Base-by-base conservation (phyloP, 2,329 filamentous ascomycete species). In the Monosporascus sp. region DNA sequence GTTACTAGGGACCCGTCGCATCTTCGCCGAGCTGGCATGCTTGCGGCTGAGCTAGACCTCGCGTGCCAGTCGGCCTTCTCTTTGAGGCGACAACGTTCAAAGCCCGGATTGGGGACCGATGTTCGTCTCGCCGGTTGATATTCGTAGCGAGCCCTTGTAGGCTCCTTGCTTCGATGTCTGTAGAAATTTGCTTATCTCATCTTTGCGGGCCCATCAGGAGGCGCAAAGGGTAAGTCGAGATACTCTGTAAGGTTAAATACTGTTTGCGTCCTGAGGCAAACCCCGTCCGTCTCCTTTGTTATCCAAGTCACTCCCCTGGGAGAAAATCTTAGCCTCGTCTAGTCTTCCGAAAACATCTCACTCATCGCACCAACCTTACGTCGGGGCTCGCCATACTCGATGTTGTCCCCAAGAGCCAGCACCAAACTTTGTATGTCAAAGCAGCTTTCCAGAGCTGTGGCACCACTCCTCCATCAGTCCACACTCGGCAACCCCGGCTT, bases 361-460 rank as follows among this genome's bases (percentile, higher is more conserved):
- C 20, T 22, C 41, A 48, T 7, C 38, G 31, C 37, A 18, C 22
- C 24, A 35, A 17, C 14, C 45, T 45, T 38, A 46, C 20, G 5
- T 46, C 8, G 9, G 8, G 25, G 7, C 20, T 7, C 7, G 7
- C 8, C 43, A n/a, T 5, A 14, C 43, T 58, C 58, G 48, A 70
- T 70, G 68, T 56, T 70, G 37, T 68, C 64, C 54, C 53, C 61
- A 18, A 64, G 59, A 59, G 60, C 63, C 46, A 63, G 66, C 35
- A 45, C 60, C 37, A 68, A 56, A 46, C 57, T 69, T 39, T 70
- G 63, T 60, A 63, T 65, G 17, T 55, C 64, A 20, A 65, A 64
- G 53, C 65, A 60, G 55, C 58, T 70, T 17, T 66, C 65, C 25
- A 61, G 58, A 53, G 58, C 55, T 25, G 47, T 66, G 39, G 50